These are phyloP conservation scores for Phytophthora pini DNA, from an alignment of 352 stramenopile genomes.

Conservation along the genomic window DNA sequence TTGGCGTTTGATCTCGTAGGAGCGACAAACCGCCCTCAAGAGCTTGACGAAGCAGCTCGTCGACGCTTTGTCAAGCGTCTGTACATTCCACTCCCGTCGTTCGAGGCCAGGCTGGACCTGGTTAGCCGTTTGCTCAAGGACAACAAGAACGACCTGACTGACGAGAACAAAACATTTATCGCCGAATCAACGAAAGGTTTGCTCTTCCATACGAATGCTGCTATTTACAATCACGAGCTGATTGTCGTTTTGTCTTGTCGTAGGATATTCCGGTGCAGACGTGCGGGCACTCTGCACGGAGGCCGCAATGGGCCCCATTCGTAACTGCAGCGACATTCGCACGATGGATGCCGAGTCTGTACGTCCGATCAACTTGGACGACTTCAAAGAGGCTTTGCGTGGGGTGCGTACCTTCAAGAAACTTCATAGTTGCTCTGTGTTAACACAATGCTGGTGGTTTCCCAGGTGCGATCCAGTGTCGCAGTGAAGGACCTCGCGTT, in stretches of 20 bases:
- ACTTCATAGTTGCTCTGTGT: not conserved
- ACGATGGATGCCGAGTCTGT: slow-evolving; percentile 92
- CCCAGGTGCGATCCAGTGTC: slow-evolving; percentile 95
- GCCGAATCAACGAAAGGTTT: slow-evolving; percentile 84
- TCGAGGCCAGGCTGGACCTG: slow-evolving; percentile 87
- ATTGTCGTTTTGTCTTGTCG: slow-evolving; percentile 7
- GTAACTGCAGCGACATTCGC: slow-evolving; percentile 78
- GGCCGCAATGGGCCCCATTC: slow-evolving; percentile 97
- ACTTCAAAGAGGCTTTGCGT: slow-evolving; percentile 95
- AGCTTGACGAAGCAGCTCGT: slow-evolving; percentile 97
- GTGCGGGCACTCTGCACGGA: slow-evolving; percentile 97
- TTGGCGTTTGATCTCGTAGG: slow-evolving; percentile 46
- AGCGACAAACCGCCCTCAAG: slow-evolving; percentile 97
- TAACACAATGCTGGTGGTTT: slow-evolving; percentile 7
- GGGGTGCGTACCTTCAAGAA: slow-evolving; percentile 46
- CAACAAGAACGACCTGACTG: slow-evolving; percentile 91
- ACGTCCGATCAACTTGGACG: slow-evolving; percentile 93
- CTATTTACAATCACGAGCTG: slow-evolving; percentile 8
- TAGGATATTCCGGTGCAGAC: slow-evolving; percentile 98
- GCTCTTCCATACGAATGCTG: not conserved
- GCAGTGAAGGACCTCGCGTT: slow-evolving; percentile 93
- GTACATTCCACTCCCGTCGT: slow-evolving; percentile 96
- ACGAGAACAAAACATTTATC: slow-evolving; percentile 91
- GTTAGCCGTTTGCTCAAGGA: slow-evolving; percentile 92
- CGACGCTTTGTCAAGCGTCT: slow-evolving; percentile 97